Percentiles rank a stretch among this genome's conserved stretches.
Evolutionary conservation across 2,329 filamentous ascomycete genomes (phyloP).

Genomic region (Aureobasidium sp.): DNA sequence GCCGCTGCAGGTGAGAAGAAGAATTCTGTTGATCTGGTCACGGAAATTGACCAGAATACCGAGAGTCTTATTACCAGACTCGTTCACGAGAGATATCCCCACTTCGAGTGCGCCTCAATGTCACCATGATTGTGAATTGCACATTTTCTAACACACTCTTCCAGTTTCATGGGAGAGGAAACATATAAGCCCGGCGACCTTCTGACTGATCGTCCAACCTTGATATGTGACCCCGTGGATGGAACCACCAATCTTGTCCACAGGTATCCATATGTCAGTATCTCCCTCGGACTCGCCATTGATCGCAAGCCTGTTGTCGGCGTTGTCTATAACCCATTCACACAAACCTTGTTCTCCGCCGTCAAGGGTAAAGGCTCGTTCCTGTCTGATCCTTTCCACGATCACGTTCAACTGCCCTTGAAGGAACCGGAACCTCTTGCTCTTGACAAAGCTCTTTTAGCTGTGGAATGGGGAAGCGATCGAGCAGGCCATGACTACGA

Average conservation of each 20-base stretch:
- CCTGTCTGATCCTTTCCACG: conserved; percentile 27
- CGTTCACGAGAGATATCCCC: conserved; percentile 46
- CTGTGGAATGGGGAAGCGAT: conserved; percentile 66
- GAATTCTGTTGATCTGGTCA: conserved; percentile 55
- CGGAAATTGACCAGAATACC: conserved; percentile 56
- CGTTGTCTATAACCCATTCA: conserved; percentile 75
- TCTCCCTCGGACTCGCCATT: conserved; percentile 67
- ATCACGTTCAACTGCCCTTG: conserved; percentile 38
- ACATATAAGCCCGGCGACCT: conserved; percentile 59
- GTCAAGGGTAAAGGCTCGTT: conserved; percentile 62
- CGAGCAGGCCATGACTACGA: conserved; percentile 62
- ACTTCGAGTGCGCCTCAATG: conserved; percentile 38
- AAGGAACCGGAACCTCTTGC: conserved; percentile 45
- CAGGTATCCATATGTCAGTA: conserved; percentile 64
- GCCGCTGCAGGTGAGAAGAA: conserved; percentile 40
- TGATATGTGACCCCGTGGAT: conserved; percentile 77
- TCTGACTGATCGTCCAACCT: conserved; percentile 63
- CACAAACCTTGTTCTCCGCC: conserved; percentile 60
- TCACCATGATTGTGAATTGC: neutral
- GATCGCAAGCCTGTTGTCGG: conserved; percentile 57
- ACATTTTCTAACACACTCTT: conserved; percentile 4
- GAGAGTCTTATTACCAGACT: conserved; percentile 50
- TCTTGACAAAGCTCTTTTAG: conserved; percentile 58
- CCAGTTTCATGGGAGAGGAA: conserved; percentile 66
- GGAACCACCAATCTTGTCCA: conserved; percentile 79